A percentile compares a stretch with the other conserved stretches of the same genome.
Conservation (phyloP, 129 eudicot genomes). For the Pittosporum tobira region DNA sequence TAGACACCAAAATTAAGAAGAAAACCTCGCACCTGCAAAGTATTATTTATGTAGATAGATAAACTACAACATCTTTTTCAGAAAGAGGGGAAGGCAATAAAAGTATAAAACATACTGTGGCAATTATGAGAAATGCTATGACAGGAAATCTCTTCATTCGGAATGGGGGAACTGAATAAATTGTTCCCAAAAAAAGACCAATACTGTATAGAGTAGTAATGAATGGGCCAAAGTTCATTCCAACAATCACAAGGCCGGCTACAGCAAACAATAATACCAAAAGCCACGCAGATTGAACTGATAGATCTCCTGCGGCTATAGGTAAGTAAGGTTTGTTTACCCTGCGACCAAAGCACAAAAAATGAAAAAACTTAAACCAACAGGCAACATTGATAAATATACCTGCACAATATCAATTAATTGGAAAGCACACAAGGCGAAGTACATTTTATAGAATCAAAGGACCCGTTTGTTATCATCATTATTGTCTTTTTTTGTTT, state of each 20-base stretch:
- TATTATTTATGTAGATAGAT: too few relatives aligned
- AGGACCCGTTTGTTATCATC: too few relatives aligned
- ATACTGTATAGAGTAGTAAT: slow-evolving; percentile 75
- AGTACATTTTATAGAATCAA: too few relatives aligned
- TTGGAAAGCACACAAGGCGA: too few relatives aligned
- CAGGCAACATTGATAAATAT: neutral
- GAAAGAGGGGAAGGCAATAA: neutral
- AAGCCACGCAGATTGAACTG: slow-evolving; percentile 93
- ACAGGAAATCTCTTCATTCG: slow-evolving; percentile 97
- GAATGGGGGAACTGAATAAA: slow-evolving; percentile 95
- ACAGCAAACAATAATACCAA: slow-evolving; percentile 74
- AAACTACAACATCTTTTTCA: too few relatives aligned
- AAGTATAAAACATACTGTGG: slow-evolving; percentile 58
- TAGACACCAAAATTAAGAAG: slow-evolving; percentile 96
- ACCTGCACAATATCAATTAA: neutral
- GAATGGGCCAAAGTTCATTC: slow-evolving; percentile 80
- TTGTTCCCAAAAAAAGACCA: slow-evolving; percentile 94
- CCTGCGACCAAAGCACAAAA: slow-evolving; percentile 33
- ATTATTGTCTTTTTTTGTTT: too few relatives aligned
- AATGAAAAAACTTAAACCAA: neutral
- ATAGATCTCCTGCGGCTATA: slow-evolving; percentile 97
- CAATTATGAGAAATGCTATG: slow-evolving; percentile 88
- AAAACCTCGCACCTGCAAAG: slow-evolving; percentile 80
- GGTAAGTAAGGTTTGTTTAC: slow-evolving; percentile 96
- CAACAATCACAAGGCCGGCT: slow-evolving; percentile 69